phyloP scores from a whole-genome alignment of 2,329 filamentous ascomycete genomes.

The Coleophoma cylindrospora region DNA sequence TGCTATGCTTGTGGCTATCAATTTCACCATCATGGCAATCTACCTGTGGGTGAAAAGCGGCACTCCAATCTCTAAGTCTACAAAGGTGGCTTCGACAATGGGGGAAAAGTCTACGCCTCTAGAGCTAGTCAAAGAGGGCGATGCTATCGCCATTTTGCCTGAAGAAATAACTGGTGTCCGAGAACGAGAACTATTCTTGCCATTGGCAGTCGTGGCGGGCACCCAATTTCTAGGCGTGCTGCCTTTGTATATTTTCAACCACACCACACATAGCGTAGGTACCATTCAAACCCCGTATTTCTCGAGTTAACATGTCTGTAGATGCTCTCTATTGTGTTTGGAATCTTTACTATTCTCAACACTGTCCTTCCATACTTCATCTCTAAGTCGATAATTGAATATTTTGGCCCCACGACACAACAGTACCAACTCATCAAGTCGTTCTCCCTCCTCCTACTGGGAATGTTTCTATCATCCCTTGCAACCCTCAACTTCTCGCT shows the following conservation, averaged over 20 bases:
- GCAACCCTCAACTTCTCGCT: conserved; percentile 96
- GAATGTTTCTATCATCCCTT: conserved; percentile 86
- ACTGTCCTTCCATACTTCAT: conserved; percentile 50
- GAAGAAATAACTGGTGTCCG: conserved; percentile 14
- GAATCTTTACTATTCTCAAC: conserved; percentile 50
- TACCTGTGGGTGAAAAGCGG: conserved; percentile 91
- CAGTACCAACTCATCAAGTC: conserved; percentile 79
- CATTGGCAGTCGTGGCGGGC: conserved; percentile 66
- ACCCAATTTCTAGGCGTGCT: conserved; percentile 74
- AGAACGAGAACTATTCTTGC: conserved; percentile 60
- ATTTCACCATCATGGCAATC: conserved; percentile 94
- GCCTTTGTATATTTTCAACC: conserved; percentile 84
- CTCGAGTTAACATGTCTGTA: conserved; percentile 25
- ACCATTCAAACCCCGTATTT: neutral
- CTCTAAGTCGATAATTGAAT: conserved; percentile 46
- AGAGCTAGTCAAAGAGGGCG: conserved; percentile 13
- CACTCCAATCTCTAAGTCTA: conserved; percentile 19
- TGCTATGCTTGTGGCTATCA: conserved; percentile 93
- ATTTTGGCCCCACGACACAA: conserved; percentile 53
- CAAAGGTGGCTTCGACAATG: conserved; percentile 9
- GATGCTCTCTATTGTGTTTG: conserved; percentile 56
- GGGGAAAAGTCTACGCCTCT: conserved; percentile 27
- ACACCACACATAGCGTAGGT: conserved; percentile 56
- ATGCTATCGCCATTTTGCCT: conserved; percentile 16
- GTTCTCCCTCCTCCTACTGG: conserved; percentile 87